Percentiles rank a stretch among this genome's conserved stretches.
phyloP scores from a whole-genome alignment of 2,329 filamentous ascomycete species.

The Dothideomycetidae sp. region DNA sequence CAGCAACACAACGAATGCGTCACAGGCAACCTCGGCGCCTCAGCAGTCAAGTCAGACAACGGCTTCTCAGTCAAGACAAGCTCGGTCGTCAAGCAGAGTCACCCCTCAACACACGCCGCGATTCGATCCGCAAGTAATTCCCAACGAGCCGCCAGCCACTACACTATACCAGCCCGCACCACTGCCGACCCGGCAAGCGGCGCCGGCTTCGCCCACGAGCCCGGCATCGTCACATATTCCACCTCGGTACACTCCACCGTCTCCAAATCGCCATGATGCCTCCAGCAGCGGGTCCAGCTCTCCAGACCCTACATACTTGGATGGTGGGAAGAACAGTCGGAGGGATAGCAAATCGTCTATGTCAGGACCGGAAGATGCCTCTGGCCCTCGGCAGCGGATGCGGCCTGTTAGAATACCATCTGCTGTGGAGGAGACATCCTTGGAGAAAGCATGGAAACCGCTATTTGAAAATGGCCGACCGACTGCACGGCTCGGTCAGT shows the following conservation, averaged over 20 bases:
- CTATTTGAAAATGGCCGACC: conserved; percentile 59
- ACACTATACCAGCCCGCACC: conserved; percentile 3
- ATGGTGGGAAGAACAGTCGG: conserved; percentile 6
- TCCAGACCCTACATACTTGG: conserved; percentile 21
- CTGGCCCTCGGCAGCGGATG: conserved; percentile 17
- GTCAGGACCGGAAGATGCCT: conserved; percentile 12
- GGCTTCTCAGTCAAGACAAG: not conserved
- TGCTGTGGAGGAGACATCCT: conserved; percentile 35
- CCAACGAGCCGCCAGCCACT: not conserved
- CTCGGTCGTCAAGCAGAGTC: conserved; percentile 1
- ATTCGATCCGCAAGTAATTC: not conserved
- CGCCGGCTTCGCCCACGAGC: conserved; percentile 27
- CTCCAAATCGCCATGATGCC: conserved; percentile 28
- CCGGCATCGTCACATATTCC: conserved; percentile 36
- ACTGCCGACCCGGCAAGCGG: conserved; percentile 2
- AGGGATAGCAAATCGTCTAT: conserved; percentile 16
- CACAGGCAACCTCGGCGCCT: no score
- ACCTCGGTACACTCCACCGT: conserved; percentile 41
- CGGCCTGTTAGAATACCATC: conserved; percentile 20
- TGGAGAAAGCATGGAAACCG: conserved; percentile 63
- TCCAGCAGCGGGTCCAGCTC: conserved; percentile 22
- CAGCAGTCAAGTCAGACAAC: not conserved
- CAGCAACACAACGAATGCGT: no score
- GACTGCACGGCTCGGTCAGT: conserved; percentile 53
- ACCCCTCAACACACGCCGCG: conserved; percentile 6